Evolutionary conservation across 2,329 filamentous ascomycete genomes (phyloP).

Genomic region (Penicillium fuscoglaucum): DNA sequence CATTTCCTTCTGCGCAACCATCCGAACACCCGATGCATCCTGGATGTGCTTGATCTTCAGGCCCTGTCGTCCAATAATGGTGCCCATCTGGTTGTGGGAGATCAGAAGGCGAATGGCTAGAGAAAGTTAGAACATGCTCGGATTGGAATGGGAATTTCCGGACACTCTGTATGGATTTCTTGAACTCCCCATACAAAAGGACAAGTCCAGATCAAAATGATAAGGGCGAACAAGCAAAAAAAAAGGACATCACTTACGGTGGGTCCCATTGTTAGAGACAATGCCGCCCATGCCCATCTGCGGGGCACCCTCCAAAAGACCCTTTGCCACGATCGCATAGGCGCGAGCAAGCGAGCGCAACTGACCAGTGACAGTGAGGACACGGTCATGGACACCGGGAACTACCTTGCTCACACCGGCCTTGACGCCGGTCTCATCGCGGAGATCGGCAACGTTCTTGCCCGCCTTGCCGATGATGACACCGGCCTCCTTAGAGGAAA

Average conservation of each 20-base stretch:
- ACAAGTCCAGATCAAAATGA: not conserved
- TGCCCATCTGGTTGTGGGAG: conserved; percentile 99
- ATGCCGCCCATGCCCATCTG: conserved; percentile 95
- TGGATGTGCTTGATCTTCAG: conserved; percentile 99
- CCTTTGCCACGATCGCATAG: conserved; percentile 89
- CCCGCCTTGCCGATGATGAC: conserved; percentile 99
- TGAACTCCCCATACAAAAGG: not conserved
- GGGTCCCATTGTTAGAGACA: conserved; percentile 82
- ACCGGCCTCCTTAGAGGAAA: conserved; percentile 97
- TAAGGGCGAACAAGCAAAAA: not conserved
- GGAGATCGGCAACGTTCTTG: conserved; percentile 95
- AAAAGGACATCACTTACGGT: conserved; percentile 66
- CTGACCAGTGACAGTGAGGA: conserved; percentile 89
- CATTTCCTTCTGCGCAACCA: conserved; percentile 99
- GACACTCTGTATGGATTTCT: not conserved
- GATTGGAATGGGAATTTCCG: not conserved
- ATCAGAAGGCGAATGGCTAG: conserved; percentile 95
- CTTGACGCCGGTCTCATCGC: conserved; percentile 96
- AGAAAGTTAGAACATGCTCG: conserved; percentile 18
- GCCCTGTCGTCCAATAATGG: conserved; percentile 94
- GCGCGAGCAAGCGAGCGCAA: conserved; percentile 87
- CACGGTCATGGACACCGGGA: conserved; percentile 93
- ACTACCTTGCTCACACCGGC: conserved; percentile 99
- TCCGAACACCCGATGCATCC: conserved; percentile 92
- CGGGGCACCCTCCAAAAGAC: conserved; percentile 87